Base-by-base conservation (phyloP, 2,329 filamentous ascomycete species). In the Colletotrichum sp. region DNA sequence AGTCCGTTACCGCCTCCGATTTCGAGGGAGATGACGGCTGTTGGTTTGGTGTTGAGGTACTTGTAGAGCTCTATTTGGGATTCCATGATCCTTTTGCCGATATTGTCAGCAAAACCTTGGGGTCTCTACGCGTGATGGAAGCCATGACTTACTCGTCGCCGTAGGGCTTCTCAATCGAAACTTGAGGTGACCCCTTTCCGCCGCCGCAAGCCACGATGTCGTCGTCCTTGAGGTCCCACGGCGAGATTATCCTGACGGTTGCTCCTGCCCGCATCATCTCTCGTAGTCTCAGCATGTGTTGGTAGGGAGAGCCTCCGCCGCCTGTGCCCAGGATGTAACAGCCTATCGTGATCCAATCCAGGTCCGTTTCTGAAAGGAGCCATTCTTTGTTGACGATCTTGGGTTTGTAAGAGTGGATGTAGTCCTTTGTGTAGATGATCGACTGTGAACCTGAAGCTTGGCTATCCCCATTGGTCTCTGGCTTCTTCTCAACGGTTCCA, bases 1-100 rank as follows among this genome's bases (percentile, higher is more conserved):
- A 93, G 84, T 1, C 92, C 92, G 77, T 94, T 94, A 3, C 88
- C 89, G 15, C 92, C 92, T 18, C 92, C 92, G 69, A 94, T 92
- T 79, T 94, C 92, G 13, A 72, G 70, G 8, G 70, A 68, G 10
- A 72, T 68, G 5, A 72, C 70, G 34, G 69, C 69, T 0, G 62
- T 93, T 81, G 81, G 80, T 18, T 83, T 81, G 34, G 86, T 84
- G 59, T 88, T 85, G 34, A 89, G 88, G 15, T 48, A 69, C 59
- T 89, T 87, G 81, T 90, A 91, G 7, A 93, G 84, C 79, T 63
- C 59, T 24, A 13, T 2, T 12, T 63, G 59, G 0, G 59, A 63
- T 0, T 63, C 59, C 59, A 63, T 63, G 18, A 63, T 63, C 18
- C 59, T 63, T 32, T 28, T 1, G 1, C 1, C 57, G 9, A 13